Evolutionary conservation across 208 protist species (phyloP), one percentile per base, ranked within the genome.

Genomic region (Trypanosoma rangeli): DNA sequence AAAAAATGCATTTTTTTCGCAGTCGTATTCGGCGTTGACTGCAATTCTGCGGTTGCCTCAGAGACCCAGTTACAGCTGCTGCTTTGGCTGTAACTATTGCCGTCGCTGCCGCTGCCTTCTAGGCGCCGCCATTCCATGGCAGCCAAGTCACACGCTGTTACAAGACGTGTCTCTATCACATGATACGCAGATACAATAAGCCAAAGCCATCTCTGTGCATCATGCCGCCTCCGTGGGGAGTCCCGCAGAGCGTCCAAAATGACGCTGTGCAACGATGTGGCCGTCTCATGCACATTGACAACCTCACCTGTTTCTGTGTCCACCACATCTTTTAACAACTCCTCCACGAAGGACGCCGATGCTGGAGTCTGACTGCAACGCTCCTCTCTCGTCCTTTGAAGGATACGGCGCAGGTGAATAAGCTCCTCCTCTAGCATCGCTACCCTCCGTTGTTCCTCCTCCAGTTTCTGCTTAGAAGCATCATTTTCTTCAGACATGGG

Each of bases 161-260:
- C 73, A 35, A 93, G 76, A 24, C 87, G 83, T 10, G 74, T 83
- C 64, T 93, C 81, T 29, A 93, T 29, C 16, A 84, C 83, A 70
- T 90, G 79, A 61, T 86, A 87, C 18, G 87, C 87, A 8, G 80
- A 78, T 2, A 93, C 70, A 58, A 90, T 79, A 3, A 64, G 73
- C 88, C 88, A 94, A 57, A 94, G 76, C 80, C 76, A 89, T 60
- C 61, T 78, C 82, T 89, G 85, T 55, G 79, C 83, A 66, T 89
- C 83, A 18, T 62, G 62, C 16, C 78, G 76, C 20, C 70, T 68
- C 33, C 28, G 31, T 16, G 85, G 80, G 5, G 70, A 54, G 35
- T 82, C 61, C 8, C 73, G 79, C 28, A 93, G 56, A 22, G 80
- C 73, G 68, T 87, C 81, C n/a, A 88, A 63, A 64, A 94, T 52